Base-by-base conservation (phyloP, 495 filamentous ascomycete genomes). In the Sordaria brevicollis region DNA sequence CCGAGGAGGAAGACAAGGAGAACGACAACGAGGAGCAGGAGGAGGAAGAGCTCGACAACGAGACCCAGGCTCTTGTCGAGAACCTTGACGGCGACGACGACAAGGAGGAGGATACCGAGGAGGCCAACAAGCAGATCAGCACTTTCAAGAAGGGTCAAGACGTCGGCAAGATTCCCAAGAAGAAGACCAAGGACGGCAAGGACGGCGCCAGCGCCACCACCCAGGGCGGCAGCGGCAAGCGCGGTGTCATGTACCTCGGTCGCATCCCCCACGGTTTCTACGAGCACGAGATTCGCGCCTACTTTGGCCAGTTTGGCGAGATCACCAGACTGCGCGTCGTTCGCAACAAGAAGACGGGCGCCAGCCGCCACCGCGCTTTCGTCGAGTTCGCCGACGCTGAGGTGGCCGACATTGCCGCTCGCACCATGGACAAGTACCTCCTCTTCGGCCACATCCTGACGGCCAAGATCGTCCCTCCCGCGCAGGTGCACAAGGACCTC, bases 361-460 rank as follows among this genome's bases (percentile, higher is more conserved):
- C 86, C 39, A 92, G 89, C 74, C 94, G 92, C 81, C 95, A 98
- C 83, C 95, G 90, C 75, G 95, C 93, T 9, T 98, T 97, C 79
- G 85, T 99, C 74, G 92, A 98, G 78, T 99, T 99, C 77, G 84
- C 86, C 25, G 90, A 89, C 62, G 78, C 82, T 41, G 86, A 89
- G 34, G 94, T 96, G 34, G 94, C 94, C 68, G 88, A 91, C 76
- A 92, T 98, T 72, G 95, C 94, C 65, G 90, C 91, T 17, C 89
- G 90, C 73, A 97, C 95, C 3, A 99, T 98, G 96, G 87, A 98
- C 82, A 97, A 95, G 81, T 99, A 99, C 78, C 89, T 98, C 17
- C 86, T 99, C 75, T 97, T 95, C 79, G 91, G 92, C 10, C 94
- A 96, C 77, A 90, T 98, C 72, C 82, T 99, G 70, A 92, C 94